These are phyloP conservation scores for Porcisia hertigi DNA, from an alignment of 208 protist genomes.

Conservation along the genomic window DNA sequence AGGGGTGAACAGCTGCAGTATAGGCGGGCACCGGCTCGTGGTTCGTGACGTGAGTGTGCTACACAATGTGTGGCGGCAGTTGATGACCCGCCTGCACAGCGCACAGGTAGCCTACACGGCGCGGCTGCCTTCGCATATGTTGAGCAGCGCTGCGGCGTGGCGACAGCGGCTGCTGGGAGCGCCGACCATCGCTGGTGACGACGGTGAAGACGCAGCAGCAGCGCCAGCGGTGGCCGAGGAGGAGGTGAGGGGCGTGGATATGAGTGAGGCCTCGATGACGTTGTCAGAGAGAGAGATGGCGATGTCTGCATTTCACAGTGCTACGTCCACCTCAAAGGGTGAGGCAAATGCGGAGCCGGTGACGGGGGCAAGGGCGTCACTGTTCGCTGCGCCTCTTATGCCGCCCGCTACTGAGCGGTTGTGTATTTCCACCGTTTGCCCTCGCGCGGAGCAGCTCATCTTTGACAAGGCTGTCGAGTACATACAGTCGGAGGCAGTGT, in stretches of 20 bases:
- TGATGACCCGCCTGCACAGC: conserved; percentile 23
- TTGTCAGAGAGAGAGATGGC: conserved; percentile 15
- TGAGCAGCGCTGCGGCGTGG: conserved; percentile 23
- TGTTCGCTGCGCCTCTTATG: background rate
- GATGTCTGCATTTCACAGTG: conserved; percentile 15
- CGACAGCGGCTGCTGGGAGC: conserved; percentile 9
- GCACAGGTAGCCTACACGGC: conserved; percentile 23
- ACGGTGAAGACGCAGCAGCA: background rate
- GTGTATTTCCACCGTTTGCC: conserved; percentile 18
- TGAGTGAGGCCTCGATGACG: conserved; percentile 10
- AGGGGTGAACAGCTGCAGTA: background rate
- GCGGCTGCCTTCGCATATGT: conserved; percentile 23
- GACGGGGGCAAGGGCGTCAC: background rate
- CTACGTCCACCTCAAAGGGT: conserved; percentile 16
- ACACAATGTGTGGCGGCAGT: conserved; percentile 26
- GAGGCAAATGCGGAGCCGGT: background rate
- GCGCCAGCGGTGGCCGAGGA: background rate
- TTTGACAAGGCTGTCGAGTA: conserved; percentile 28
- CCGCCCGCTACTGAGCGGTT: background rate
- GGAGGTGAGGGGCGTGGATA: background rate
- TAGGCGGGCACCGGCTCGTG: conserved; percentile 20
- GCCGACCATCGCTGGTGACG: background rate
- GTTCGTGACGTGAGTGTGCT: conserved; percentile 22
- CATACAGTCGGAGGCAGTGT: conserved; percentile 30
- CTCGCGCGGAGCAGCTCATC: conserved; percentile 30